phyloP scores from a whole-genome alignment of 495 filamentous ascomycete species.

The Podospora fimiseda region DNA sequence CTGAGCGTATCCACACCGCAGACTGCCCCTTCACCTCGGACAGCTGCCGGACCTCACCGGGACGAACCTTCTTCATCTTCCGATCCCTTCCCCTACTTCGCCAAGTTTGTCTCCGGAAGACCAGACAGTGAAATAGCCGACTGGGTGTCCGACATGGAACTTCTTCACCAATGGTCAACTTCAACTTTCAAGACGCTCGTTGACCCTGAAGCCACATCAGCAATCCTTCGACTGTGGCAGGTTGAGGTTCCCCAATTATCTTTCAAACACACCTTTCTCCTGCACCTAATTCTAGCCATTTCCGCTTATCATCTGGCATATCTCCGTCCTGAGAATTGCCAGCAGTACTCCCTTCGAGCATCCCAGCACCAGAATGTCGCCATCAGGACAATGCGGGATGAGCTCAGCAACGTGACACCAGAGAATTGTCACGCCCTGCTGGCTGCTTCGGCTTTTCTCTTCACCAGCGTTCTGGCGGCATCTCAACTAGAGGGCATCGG shows the following conservation, averaged over 20 bases:
- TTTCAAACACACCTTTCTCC: constrained; percentile 20
- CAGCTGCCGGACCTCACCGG: neutral
- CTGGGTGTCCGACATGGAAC: constrained; percentile 25
- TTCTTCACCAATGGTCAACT: constrained; percentile 24
- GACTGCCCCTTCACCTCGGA: neutral
- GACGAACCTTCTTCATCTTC: too few relatives aligned
- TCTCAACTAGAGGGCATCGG: neutral
- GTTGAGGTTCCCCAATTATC: constrained; percentile 16
- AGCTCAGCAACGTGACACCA: constrained; percentile 18
- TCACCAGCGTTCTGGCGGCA: constrained; percentile 18
- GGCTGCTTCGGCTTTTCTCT: constrained; percentile 19
- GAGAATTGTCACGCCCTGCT: constrained; percentile 28
- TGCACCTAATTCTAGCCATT: constrained; percentile 25
- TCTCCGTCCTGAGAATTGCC: constrained; percentile 10
- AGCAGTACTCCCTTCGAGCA: constrained; percentile 13
- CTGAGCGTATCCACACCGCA: neutral
- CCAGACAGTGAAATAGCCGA: constrained; percentile 6
- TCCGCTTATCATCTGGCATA: constrained; percentile 24
- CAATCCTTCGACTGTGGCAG: constrained; percentile 15
- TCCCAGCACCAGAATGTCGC: constrained; percentile 22
- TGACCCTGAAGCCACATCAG: neutral
- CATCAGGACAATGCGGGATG: constrained; percentile 17
- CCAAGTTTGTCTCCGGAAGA: constrained; percentile 13
- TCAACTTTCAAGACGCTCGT: constrained; percentile 14
- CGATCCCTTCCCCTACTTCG: constrained; percentile 21